phyloP scores from a whole-genome alignment of 345 rosid species.

The Pugionium dolabratum region DNA sequence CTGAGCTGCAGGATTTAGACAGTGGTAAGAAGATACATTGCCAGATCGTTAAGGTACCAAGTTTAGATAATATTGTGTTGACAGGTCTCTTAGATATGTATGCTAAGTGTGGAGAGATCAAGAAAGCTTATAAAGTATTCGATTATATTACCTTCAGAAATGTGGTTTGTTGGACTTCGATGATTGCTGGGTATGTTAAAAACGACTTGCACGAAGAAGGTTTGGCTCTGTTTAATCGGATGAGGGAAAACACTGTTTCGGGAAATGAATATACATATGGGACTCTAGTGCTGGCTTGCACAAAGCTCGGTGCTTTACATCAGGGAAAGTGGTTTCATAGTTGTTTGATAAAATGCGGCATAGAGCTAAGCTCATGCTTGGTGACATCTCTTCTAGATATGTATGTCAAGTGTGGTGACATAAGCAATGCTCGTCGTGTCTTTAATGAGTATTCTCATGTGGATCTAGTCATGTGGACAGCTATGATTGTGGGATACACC shows the following conservation, averaged over 20 bases:
- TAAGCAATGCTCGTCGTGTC: conserved; percentile 56
- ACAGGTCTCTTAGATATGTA: conserved; percentile 84
- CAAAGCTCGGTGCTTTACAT: conserved; percentile 66
- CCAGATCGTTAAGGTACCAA: conserved; percentile 53
- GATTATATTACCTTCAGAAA: conserved; percentile 45
- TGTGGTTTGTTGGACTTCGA: conserved; percentile 85
- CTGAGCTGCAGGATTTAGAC: conserved; percentile 53
- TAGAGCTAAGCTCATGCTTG: conserved; percentile 57
- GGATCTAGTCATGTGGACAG: conserved; percentile 79
- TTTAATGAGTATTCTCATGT: conserved; percentile 49
- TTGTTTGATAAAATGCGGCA: conserved; percentile 64
- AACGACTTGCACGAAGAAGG: conserved; percentile 56
- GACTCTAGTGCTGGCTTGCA: conserved; percentile 65
- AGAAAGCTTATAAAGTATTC: conserved; percentile 52
- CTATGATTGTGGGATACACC: conserved; percentile 85
- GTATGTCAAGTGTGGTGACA: conserved; percentile 75
- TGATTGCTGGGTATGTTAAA: conserved; percentile 81
- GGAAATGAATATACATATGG: conserved; percentile 67
- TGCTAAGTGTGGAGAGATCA: conserved; percentile 59
- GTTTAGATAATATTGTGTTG: conserved; percentile 57
- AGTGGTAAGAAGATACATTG: conserved; percentile 69
- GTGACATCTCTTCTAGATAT: conserved; percentile 65
- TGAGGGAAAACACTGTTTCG: conserved; percentile 54
- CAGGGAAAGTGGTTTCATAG: conserved; percentile 83
- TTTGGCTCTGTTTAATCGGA: conserved; percentile 59